Evolutionary conservation across 2,329 filamentous ascomycete genomes (phyloP).

Genomic region (Aspergillus quadrilineatus): DNA sequence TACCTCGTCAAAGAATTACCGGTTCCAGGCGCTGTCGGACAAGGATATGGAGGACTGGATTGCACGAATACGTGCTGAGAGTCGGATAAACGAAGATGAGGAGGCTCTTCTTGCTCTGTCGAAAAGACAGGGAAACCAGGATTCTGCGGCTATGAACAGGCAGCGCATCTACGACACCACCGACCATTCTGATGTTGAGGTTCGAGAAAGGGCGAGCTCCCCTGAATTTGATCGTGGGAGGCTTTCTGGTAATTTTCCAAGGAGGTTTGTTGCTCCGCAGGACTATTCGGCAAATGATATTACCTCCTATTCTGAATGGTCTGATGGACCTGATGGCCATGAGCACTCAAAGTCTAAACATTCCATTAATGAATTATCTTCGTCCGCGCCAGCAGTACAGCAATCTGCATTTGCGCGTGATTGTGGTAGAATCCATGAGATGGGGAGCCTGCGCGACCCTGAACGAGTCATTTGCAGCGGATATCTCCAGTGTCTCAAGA

Average conservation of each 20-base stretch:
- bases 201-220: slow-evolving; percentile 32
- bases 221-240: slow-evolving; percentile 34
- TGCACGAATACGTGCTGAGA: slow-evolving; percentile 71
- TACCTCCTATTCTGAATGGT: slow-evolving; percentile 83
- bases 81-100: slow-evolving; percentile 83
- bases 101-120: slow-evolving; percentile 66
- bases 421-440: slow-evolving; percentile 61
- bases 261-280: slow-evolving; percentile 39
- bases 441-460: slow-evolving; percentile 61
- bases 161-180: slow-evolving; percentile 40
- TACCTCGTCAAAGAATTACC: slow-evolving; percentile 85
- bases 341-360: slow-evolving; percentile 27
- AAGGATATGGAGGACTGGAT: slow-evolving; percentile 86
- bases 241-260: slow-evolving; percentile 29
- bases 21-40: slow-evolving; percentile 73
- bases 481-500: slow-evolving; percentile 80
- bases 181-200: slow-evolving; percentile 44
- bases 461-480: slow-evolving; percentile 94
- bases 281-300: slow-evolving; percentile 65
- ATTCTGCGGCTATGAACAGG: slow-evolving; percentile 25
- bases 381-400: slow-evolving; percentile 30
- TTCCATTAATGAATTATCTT: slow-evolving; percentile 31
- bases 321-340: slow-evolving; percentile 53
- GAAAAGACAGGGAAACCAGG: slow-evolving; percentile 24
- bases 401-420: slow-evolving; percentile 50